Evolutionary conservation across 2,329 filamentous ascomycete species (phyloP), one percentile per base, ranked within the genome.

Genomic region (Metarhizium sp.): DNA sequence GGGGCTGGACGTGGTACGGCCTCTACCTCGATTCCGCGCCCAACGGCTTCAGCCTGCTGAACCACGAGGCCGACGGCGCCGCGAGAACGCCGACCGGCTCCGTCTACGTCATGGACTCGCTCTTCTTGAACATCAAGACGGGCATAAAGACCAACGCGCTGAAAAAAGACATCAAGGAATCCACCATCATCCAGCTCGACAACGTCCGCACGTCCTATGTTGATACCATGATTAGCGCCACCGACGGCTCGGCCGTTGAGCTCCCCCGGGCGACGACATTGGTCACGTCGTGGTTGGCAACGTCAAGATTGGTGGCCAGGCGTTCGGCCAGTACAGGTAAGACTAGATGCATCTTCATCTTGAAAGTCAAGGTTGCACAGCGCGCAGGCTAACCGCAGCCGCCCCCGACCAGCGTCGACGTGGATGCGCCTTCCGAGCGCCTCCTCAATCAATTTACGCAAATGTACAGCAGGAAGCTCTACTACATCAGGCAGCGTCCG

Each of bases 1-100:
- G 86, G 86, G 79, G 81, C 36, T 90, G 84, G 82, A 83, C 80
- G 2, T 60, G 59, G 59, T 55, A 57, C 25, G 51, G 50, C n/a
- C 52, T 61, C n/a, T 49, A 18, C 29, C 55, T 63, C 25, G 52
- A 55, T 13, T 56, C 59, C 53, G 53, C 53, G 13, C 10, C 46
- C 11, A 43, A 51, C 6, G 59, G 59, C 11, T 55, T 59, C 43
- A 51, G 36, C 20, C 53, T 59, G 6, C 25, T 57, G n/a, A 48
- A 48, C 45, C 2, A 30, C n/a, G 18, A 13, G 51, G 57, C 36
- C 56, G 11, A 45, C 7, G 18, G n/a, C 32, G 32, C 16, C 30
- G 42, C 46, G 42, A 10, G 10, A 11, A 40, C 36, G 36, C 43
- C 42, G 10, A 18, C 40, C 13, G 54, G 50, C 50, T 52, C 50